Conservation (phyloP, 202 grass and related monocot species). For the Elaeis oleifera region DNA sequence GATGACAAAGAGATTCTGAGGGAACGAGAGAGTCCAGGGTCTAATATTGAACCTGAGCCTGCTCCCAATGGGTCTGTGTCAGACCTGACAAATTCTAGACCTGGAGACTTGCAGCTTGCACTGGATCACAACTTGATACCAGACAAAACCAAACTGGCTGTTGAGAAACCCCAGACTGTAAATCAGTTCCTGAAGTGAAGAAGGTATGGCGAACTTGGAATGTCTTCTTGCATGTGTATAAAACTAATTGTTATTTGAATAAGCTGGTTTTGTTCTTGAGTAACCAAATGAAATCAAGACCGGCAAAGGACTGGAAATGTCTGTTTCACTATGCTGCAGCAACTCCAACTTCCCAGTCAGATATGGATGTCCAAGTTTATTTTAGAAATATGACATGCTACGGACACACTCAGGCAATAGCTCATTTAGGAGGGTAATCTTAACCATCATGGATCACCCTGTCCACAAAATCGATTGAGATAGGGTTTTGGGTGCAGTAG, state of each 20-base stretch:
- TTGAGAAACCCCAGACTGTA: constrained; percentile 26
- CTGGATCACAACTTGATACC: constrained; percentile 31
- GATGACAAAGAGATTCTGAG: constrained; percentile 10
- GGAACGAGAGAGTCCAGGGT: constrained; percentile 6
- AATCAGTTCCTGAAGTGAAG: constrained; percentile 59
- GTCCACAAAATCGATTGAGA: too few relatives aligned
- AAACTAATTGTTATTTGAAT: too few relatives aligned
- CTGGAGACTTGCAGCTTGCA: constrained; percentile 30
- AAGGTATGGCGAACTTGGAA: constrained; percentile 2
- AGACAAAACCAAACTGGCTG: constrained; percentile 29
- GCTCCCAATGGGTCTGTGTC: constrained; percentile 13
- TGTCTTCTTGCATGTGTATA: neutral
- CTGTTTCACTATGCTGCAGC: constrained; percentile 26
- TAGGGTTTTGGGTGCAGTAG: too few relatives aligned
- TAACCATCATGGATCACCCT: too few relatives aligned
- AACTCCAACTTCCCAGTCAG: neutral
- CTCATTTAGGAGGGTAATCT: too few relatives aligned
- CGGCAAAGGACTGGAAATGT: constrained; percentile 4
- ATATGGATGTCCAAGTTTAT: neutral
- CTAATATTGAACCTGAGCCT: constrained; percentile 16
- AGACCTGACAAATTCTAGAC: constrained; percentile 22
- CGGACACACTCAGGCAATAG: too few relatives aligned
- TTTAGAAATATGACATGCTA: too few relatives aligned
- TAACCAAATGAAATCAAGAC: constrained; percentile 8
- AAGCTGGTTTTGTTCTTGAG: neutral